Conservation (phyloP, 2,329 filamentous ascomycete species). For the Karstenula rhodostoma region DNA sequence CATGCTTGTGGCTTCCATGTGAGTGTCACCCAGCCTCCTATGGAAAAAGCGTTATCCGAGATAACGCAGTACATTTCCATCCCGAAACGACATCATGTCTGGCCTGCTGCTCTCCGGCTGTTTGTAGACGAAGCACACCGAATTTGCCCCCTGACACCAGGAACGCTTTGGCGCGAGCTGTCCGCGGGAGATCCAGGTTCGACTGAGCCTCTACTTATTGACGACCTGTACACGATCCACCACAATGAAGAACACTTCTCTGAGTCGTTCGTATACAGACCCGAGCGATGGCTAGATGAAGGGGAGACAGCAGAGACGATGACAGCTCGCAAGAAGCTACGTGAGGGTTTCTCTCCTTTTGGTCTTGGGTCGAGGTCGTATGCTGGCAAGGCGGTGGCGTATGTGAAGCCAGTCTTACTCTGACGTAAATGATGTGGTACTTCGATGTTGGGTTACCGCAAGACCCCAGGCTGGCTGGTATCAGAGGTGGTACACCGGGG, state of each 20-base stretch:
- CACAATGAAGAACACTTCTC: conserved; percentile 12
- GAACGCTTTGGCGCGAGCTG: neutral
- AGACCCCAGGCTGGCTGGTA: neutral
- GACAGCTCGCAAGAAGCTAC: neutral
- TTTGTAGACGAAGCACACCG: no score
- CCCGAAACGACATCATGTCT: neutral
- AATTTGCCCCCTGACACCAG: neutral
- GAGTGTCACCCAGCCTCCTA: neutral
- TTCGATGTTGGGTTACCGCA: conserved; percentile 18
- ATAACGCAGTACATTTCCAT: no score
- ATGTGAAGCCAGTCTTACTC: conserved; percentile 16
- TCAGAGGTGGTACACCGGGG: conserved; percentile 4
- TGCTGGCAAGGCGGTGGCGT: conserved; percentile 20
- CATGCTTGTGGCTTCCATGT: neutral
- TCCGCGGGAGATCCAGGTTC: neutral
- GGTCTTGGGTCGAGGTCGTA: conserved; percentile 13
- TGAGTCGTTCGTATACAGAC: conserved; percentile 5
- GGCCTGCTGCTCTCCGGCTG: no score
- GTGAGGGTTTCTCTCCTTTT: conserved; percentile 16
- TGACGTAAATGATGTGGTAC: conserved; percentile 19
- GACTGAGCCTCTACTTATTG: neutral
- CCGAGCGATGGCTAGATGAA: conserved; percentile 7
- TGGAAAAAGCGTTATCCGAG: no score
- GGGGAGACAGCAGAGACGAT: neutral
- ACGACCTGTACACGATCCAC: conserved; percentile 17